Conservation (phyloP, 1,139 yeast genomes). For the Kodamaea alishanica region DNA sequence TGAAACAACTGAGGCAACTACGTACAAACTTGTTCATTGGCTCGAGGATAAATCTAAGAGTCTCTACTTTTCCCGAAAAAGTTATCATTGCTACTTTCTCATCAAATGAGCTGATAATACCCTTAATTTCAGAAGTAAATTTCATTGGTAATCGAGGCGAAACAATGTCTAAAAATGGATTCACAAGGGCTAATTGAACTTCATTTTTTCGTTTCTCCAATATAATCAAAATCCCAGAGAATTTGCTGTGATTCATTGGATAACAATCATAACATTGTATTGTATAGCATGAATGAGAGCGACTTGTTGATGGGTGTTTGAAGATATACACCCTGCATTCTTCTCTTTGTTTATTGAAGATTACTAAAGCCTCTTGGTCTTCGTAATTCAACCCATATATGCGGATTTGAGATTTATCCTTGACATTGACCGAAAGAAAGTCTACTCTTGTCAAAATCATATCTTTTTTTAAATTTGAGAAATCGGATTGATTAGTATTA, state of each 20-base stretch:
- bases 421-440: conserved; percentile 30
- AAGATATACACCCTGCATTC: conserved; percentile 52
- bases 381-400: conserved; percentile 44
- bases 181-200: conserved; percentile 41
- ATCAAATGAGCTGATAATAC: conserved; percentile 28
- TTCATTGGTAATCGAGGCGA: conserved; percentile 32
- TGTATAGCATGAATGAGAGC: conserved; percentile 31
- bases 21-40: conserved; percentile 47
- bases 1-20: conserved; percentile 47
- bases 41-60: conserved; percentile 36
- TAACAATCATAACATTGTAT: conserved; percentile 42
- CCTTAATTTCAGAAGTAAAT: conserved; percentile 19
- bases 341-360: conserved; percentile 30
- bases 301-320: conserved; percentile 31
- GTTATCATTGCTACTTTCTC: conserved; percentile 26
- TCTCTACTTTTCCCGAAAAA: conserved; percentile 23
- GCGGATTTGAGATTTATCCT: conserved; percentile 30
- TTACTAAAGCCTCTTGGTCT: conserved; percentile 58
- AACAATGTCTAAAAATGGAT: conserved; percentile 60
- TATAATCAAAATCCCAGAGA: conserved; percentile 42
- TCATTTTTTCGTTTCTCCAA: conserved; percentile 25
- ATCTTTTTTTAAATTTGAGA: conserved; percentile 48
- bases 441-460: conserved; percentile 63
- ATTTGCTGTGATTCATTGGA: conserved; percentile 30
- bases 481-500: not conserved